These are phyloP conservation scores for Penicillium corylophilum DNA, from an alignment of 2,329 filamentous ascomycete genomes.

Conservation along the genomic window DNA sequence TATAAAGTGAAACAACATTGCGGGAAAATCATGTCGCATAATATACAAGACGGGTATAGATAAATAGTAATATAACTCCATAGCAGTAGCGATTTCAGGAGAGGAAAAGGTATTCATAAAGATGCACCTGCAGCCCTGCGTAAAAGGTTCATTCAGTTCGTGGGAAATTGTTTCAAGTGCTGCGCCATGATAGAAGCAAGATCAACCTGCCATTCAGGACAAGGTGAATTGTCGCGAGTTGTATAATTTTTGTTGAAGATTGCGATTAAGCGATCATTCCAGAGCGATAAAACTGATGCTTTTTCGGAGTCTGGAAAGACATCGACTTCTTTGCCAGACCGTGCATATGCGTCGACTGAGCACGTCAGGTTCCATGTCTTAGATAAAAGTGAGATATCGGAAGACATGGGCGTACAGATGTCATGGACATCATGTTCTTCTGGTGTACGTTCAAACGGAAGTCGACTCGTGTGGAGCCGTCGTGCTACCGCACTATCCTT, in stretches of 20 bases:
- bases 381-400: not conserved
- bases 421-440: conserved; percentile 15
- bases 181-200: conserved; percentile 3
- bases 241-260: conserved; percentile 14
- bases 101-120: not conserved
- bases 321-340: not conserved
- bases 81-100: not conserved
- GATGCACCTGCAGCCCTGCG: not conserved
- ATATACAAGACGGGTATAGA: not conserved
- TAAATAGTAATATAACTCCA: not conserved
- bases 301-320: conserved; percentile 5
- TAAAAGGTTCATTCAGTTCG: not conserved
- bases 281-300: conserved; percentile 3
- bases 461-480: conserved; percentile 5
- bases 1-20: too few relatives aligned
- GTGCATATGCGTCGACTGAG: conserved; percentile 2
- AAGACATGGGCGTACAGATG: not conserved
- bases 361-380: not conserved
- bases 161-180: not conserved
- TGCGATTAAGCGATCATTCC: conserved; percentile 11
- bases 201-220: conserved; percentile 2
- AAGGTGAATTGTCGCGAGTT: not conserved
- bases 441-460: conserved; percentile 22
- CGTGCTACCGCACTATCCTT: not conserved
- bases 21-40: not conserved